Evolutionary conservation across 2,329 filamentous ascomycete species (phyloP).

Genomic region (Penicillium fuscoglaucum): DNA sequence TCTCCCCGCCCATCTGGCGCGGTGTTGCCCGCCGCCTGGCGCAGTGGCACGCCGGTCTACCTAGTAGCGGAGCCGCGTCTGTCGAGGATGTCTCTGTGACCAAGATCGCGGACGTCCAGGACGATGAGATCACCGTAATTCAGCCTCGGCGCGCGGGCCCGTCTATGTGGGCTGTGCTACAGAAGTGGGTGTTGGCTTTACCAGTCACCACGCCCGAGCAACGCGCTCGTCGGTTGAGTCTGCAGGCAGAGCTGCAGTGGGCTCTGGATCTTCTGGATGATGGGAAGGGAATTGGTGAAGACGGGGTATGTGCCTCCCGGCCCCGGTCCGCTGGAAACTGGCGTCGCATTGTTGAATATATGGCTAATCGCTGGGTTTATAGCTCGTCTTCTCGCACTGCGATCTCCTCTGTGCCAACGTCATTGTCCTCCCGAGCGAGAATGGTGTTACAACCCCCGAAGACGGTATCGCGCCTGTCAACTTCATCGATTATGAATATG

Average conservation of each 20-base stretch:
- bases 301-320: constrained; percentile 59
- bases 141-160: constrained; percentile 62
- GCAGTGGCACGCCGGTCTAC: constrained; percentile 83
- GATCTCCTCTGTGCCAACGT: constrained; percentile 96
- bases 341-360: neutral
- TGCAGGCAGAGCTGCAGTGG: constrained; percentile 74
- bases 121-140: constrained; percentile 22
- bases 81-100: constrained; percentile 20
- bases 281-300: constrained; percentile 71
- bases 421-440: constrained; percentile 65
- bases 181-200: constrained; percentile 89
- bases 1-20: constrained; percentile 71
- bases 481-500: constrained; percentile 99
- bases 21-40: constrained; percentile 82
- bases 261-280: constrained; percentile 72
- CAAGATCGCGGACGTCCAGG: constrained; percentile 15
- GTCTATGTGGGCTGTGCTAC: constrained; percentile 92
- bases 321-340: neutral
- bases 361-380: constrained; percentile 13
- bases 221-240: constrained; percentile 61
- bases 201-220: constrained; percentile 71
- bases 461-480: constrained; percentile 58
- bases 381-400: constrained; percentile 92
- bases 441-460: constrained; percentile 31
- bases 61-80: constrained; percentile 50